Evolutionary conservation across 2,329 filamentous ascomycete genomes (phyloP).

Genomic region (Penicillium sp.): DNA sequence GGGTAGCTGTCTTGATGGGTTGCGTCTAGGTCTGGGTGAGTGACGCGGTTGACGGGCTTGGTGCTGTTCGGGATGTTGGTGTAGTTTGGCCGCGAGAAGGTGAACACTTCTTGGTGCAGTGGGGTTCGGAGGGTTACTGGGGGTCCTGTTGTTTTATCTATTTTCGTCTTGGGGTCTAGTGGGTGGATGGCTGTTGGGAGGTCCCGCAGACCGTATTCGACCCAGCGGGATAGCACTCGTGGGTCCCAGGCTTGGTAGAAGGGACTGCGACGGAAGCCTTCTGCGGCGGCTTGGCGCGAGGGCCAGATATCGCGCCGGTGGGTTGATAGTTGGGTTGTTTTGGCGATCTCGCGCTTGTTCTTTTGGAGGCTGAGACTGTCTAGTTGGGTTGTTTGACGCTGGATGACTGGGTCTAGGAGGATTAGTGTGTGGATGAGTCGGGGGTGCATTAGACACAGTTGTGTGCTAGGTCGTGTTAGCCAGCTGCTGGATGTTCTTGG

Average conservation of each 20-base stretch:
- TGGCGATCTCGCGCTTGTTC: conserved; percentile 24
- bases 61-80: conserved; percentile 50
- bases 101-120: conserved; percentile 72
- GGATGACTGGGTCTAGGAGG: conserved; percentile 76
- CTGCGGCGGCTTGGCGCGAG: conserved; percentile 59
- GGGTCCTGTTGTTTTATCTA: conserved; percentile 22
- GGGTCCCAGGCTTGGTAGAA: conserved; percentile 80
- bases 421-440: conserved; percentile 67
- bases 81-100: conserved; percentile 42
- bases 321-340: conserved; percentile 51
- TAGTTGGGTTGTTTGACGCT: conserved; percentile 39
- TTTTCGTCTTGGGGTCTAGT: conserved; percentile 15
- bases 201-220: conserved; percentile 65
- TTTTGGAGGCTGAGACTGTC: conserved; percentile 19
- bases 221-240: conserved; percentile 66
- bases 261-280: conserved; percentile 56
- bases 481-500: neutral
- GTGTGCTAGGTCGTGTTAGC: conserved; percentile 35
- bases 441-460: conserved; percentile 68
- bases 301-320: conserved; percentile 74
- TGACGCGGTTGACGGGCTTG: conserved; percentile 34
- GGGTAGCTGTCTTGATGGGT: conserved; percentile 25
- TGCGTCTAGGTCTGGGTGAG: conserved; percentile 40
- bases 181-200: conserved; percentile 52
- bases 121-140: conserved; percentile 65